Evolutionary conservation across 345 rosid species (phyloP), one percentile per base, ranked within the genome.

Genomic region (Viola odorata): DNA sequence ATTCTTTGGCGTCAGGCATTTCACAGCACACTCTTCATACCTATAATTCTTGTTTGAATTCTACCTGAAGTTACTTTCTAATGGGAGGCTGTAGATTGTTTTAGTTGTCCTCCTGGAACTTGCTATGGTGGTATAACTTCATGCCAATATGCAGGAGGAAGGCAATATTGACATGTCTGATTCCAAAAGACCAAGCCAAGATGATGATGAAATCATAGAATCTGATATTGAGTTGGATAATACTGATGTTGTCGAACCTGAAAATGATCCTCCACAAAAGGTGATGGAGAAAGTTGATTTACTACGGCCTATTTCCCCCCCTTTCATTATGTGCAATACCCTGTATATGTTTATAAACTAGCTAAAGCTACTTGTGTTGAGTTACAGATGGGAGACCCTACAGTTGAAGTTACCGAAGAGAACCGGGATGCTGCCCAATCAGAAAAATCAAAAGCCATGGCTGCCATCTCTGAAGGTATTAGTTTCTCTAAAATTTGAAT

Each of bases 141-240:
- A 16, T 45, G 53, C 41, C 41, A 37, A 40, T 45, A 39, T 53
- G 61, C 72, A 83, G 87, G 87, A 73, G 41, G 77, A 72, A 75
- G 73, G 68, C 64, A 69, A 74, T 65, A 69, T 61, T 60, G 76
- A 76, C 70, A 72, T 74, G 85, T 70, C 76, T 17, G 83, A 78
- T 41, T 66, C 60, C 49, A 66, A 64, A 45, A 74, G 69, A 50
- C 63, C 78, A 23, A 52, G 55, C 63, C 80, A 79, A 57, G 75
- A 71, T 52, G 85, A 64, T 62, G 85, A 77, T 66, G 73, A 62
- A 0, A 73, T 88, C 44, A 64, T 71, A 3, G 92, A 91, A 75
- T 87, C 96, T 74, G 95, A 86, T 77, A 63, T 88, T 61, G 96
- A 89, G 72, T 79, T 86, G 64, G 96, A 89, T 44, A 67, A 84